Evolutionary conservation across 805 yeast genomes (phyloP), one percentile per base, ranked within the genome.

Genomic region (Hanseniaspora valbyensis): DNA sequence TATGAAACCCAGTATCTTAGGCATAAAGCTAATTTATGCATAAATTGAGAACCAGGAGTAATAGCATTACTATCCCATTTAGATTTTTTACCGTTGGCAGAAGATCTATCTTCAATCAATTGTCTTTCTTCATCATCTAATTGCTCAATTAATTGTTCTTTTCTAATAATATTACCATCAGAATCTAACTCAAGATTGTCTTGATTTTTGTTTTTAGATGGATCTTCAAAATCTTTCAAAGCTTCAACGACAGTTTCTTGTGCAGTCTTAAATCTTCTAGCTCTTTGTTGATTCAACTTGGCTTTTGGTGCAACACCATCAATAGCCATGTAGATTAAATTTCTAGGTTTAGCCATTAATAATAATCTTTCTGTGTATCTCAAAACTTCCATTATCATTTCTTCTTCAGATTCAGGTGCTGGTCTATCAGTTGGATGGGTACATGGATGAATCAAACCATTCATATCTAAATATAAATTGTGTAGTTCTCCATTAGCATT

Each of bases 241-340:
- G 33, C 36, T 42, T 81, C 82, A n/a, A 83, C 67, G 56, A 79
- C 75, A 3, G 96, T 95, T 57, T 90, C 97, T 62, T 80, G 80
- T 0, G 96, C 96, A 13, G 95, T 78, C 58, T 96, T 74, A 66
- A 89, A 89, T 62, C 97, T 77, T 70, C 97, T 80, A 2, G 95
- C 81, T 57, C 97, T 75, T 67, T 89, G 97, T 67, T 89, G 97
- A 64, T 90, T 89, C 96, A 89, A 89, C 65, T 89, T 89, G 25
- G 96, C 97, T 61, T 97, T 74, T 21, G 98, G 98, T 1, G 98
- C 98, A 30, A 92, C 99, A 51, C 99, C 99, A 69, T 92, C 99
- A 30, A 92, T 95, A 2, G 98, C 97, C 64, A 92, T 88, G 80
- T 86, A 78, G 52, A 92, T 72, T 33, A 92, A 78, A 63, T 92